Percentiles rank a stretch among this genome's conserved stretches.
Evolutionary conservation across 2,329 filamentous ascomycete genomes (phyloP).

Genomic region (Colletotrichum simmondsii): DNA sequence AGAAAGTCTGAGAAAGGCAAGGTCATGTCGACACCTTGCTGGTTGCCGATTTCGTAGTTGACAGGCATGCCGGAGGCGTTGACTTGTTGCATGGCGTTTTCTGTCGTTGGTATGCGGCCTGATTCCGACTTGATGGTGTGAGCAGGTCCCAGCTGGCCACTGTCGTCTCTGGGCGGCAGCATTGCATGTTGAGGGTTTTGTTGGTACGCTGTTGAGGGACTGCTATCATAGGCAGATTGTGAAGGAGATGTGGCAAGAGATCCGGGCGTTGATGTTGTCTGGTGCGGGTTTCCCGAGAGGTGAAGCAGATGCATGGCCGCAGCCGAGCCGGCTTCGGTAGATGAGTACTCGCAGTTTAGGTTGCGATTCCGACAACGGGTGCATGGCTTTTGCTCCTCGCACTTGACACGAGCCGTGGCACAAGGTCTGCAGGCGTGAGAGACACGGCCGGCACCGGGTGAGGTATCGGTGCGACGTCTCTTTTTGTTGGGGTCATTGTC

Average conservation of each 20-base stretch:
- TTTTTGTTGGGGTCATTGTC: constrained; percentile 57
- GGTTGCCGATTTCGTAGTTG: constrained; percentile 29
- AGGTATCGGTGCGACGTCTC: constrained; percentile 56
- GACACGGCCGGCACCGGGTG: constrained; percentile 59
- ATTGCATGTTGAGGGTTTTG: constrained; percentile 36
- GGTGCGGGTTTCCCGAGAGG: constrained; percentile 50
- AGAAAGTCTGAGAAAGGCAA: constrained; percentile 62
- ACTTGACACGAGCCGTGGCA: constrained; percentile 64
- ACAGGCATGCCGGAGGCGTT: constrained; percentile 25
- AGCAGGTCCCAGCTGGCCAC: constrained; percentile 40
- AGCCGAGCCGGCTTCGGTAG: constrained; percentile 50
- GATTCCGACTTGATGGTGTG: constrained; percentile 45
- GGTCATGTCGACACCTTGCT: constrained; percentile 20
- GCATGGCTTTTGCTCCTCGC: constrained; percentile 66
- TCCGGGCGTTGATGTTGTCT: constrained; percentile 29
- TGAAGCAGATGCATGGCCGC: constrained; percentile 57
- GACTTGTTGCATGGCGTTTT: constrained; percentile 44
- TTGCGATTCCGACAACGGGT: constrained; percentile 60
- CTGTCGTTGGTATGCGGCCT: constrained; percentile 47
- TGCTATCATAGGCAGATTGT: constrained; percentile 33
- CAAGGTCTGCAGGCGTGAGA: constrained; percentile 64
- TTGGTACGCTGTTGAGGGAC: constrained; percentile 36
- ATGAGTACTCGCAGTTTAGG: constrained; percentile 55
- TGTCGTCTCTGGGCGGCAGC: constrained; percentile 38
- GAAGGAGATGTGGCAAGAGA: constrained; percentile 37